These are phyloP conservation scores for Dendrostoma leiphaemia DNA, from an alignment of 2,329 filamentous ascomycete genomes.

Conservation along the genomic window DNA sequence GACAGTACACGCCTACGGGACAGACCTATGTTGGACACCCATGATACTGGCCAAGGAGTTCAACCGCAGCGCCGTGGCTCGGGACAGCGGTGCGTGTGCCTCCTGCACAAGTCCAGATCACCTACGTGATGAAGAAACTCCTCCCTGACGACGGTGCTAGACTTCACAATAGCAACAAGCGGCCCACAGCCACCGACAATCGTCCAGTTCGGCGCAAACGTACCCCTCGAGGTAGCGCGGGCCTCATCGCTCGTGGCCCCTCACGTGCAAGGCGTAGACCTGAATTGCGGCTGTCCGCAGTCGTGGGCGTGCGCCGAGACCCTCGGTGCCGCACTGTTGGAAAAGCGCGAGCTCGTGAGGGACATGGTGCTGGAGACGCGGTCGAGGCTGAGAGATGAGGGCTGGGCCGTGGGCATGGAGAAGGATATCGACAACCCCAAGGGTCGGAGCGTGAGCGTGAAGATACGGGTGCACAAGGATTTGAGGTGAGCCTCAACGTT, in stretches of 20 bases:
- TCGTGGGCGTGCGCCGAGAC: conserved; percentile 69
- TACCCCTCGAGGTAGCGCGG: conserved; percentile 58
- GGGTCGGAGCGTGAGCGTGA: conserved; percentile 64
- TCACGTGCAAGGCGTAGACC: conserved; percentile 62
- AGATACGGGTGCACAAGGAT: conserved; percentile 68
- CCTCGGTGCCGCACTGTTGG: conserved; percentile 69
- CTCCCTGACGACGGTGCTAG: conserved; percentile 31
- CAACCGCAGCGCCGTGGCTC: conserved; percentile 57
- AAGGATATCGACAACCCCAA: conserved; percentile 40
- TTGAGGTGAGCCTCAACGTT: conserved; percentile 40
- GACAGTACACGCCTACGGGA: conserved; percentile 62
- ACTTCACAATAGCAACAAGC: conserved; percentile 59
- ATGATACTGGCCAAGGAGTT: conserved; percentile 72
- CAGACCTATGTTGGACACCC: conserved; percentile 68
- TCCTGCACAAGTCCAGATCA: neutral
- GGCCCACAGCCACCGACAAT: conserved; percentile 57
- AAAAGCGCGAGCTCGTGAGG: conserved; percentile 60
- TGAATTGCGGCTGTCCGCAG: conserved; percentile 74
- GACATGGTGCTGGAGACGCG: conserved; percentile 63
- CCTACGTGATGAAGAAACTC: no score
- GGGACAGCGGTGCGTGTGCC: conserved; percentile 52
- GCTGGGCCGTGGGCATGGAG: conserved; percentile 49
- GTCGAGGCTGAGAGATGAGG: conserved; percentile 46
- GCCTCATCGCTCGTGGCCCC: conserved; percentile 62
- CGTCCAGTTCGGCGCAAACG: conserved; percentile 65